Evolutionary conservation across 306 rosid genomes (phyloP).

Genomic region (Dicorynia guianensis): DNA sequence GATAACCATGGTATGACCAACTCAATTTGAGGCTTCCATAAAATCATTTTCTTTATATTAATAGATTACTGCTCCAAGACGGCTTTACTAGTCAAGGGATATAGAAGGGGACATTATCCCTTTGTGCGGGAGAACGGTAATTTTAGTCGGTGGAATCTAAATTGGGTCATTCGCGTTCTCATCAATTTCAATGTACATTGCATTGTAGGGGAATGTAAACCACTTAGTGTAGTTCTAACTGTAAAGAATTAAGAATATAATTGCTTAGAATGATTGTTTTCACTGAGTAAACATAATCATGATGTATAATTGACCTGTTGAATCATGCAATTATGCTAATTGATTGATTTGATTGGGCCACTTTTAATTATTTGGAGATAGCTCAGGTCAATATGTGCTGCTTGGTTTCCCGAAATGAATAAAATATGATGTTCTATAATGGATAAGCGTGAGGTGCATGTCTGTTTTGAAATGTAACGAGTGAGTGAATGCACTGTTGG

Average conservation of each 20-base stretch:
- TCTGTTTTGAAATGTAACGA: not conserved
- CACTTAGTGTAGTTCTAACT: not conserved
- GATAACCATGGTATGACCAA: conserved; percentile 56
- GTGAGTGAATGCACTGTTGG: not conserved
- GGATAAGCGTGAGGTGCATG: not conserved
- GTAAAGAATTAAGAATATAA: conserved; percentile 25
- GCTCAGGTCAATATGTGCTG: not conserved
- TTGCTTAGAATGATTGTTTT: conserved; percentile 33
- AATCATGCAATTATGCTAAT: not conserved
- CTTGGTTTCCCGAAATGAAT: not conserved
- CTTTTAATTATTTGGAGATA: no score
- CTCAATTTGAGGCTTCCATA: conserved; percentile 47
- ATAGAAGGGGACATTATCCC: conserved; percentile 18
- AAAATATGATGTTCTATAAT: not conserved
- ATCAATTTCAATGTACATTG: not conserved
- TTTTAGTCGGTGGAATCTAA: conserved; percentile 30
- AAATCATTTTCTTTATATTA: conserved; percentile 24
- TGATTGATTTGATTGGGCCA: conserved; percentile 14
- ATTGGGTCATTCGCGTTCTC: not conserved
- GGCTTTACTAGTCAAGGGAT: conserved; percentile 37
- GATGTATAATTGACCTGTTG: not conserved
- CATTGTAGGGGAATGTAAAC: not conserved
- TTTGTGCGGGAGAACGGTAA: conserved; percentile 24
- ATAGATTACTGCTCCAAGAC: conserved; percentile 25
- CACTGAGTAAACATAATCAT: conserved; percentile 35